These are phyloP conservation scores for Scorias spongiosa DNA, from an alignment of 2,329 filamentous ascomycete genomes.

Conservation along the genomic window DNA sequence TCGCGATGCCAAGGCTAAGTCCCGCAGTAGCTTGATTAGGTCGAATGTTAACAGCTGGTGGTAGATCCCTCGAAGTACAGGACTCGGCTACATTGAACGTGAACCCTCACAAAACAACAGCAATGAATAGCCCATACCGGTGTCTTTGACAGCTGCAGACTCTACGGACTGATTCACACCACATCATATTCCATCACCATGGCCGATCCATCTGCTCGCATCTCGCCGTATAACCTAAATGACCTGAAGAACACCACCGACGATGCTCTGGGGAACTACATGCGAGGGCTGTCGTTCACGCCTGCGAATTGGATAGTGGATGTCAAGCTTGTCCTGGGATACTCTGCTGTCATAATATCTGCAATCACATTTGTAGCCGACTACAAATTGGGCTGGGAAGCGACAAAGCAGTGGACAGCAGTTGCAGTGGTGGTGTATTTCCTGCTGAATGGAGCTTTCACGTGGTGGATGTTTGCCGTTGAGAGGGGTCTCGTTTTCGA, in stretches of 20 bases:
- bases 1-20: neutral
- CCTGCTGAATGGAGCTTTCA: slow-evolving; percentile 60
- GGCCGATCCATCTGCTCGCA: slow-evolving; percentile 15
- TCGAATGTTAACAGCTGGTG: neutral
- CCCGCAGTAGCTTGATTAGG: neutral
- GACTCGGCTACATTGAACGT: too few relatives aligned
- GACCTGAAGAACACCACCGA: slow-evolving; percentile 96
- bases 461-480: slow-evolving; percentile 69
- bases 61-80: too few relatives aligned
- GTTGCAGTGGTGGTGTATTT: slow-evolving; percentile 69
- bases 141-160: too few relatives aligned
- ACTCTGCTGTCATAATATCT: slow-evolving; percentile 63
- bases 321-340: slow-evolving; percentile 70
- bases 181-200: slow-evolving; percentile 4
- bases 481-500: slow-evolving; percentile 74
- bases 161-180: neutral
- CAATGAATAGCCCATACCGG: too few relatives aligned
- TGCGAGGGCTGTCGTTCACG: slow-evolving; percentile 71
- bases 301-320: slow-evolving; percentile 72
- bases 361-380: slow-evolving; percentile 80
- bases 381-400: slow-evolving; percentile 79
- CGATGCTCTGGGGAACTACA: slow-evolving; percentile 85
- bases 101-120: too few relatives aligned
- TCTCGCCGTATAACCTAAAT: slow-evolving; percentile 29
- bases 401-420: slow-evolving; percentile 66